Evolutionary conservation across 2,329 filamentous ascomycete genomes (phyloP), one percentile per base, ranked within the genome.

Genomic region (Huntiella decipiens): DNA sequence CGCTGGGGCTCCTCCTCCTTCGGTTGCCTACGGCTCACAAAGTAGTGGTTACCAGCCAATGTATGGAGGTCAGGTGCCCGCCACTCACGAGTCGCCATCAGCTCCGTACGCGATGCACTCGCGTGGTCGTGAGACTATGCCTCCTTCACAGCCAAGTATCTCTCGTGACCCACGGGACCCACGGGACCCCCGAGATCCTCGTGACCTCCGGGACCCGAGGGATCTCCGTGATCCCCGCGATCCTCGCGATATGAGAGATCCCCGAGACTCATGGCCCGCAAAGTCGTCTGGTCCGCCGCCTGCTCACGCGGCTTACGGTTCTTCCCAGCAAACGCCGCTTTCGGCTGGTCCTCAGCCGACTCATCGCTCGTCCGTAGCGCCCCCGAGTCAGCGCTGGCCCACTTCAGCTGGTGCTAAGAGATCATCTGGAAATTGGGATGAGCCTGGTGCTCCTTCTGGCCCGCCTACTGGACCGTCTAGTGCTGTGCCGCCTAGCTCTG

Each of bases 21-120:
- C 40, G n/a, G 40, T 12, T 12, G 17, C 40, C 4, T 43, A 43
- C 8, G 12, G 22, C 51, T 56, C 60, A 55, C 52, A 39, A 43
- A 33, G 13, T 42, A 40, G 33, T 19, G 17, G 17, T 19, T 44
- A 33, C 33, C 47, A 34, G 34, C 22, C 15, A 36, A 49, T 44
- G 36, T 45, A 35, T 8, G 16, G 4, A 32, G 38, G 22, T 31
- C 32, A 19, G 12, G 37, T 19, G 19, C 37, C 53, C 39, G 13
- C 49, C 51, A 39, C 49, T 37, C 41, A 52, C 49, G 45, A 40
- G 50, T 41, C 44, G 15, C 46, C 49, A 37, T 38, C 49, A 11
- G 17, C 42, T 5, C 36, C 43, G 38, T 48, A 46, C 31, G 43
- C 46, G 11, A 48, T 45, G 13, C 45, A 47, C 15, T 11, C 38